Conservation (phyloP, 2,329 filamentous ascomycete genomes). For the Mycosphaerella sp. region DNA sequence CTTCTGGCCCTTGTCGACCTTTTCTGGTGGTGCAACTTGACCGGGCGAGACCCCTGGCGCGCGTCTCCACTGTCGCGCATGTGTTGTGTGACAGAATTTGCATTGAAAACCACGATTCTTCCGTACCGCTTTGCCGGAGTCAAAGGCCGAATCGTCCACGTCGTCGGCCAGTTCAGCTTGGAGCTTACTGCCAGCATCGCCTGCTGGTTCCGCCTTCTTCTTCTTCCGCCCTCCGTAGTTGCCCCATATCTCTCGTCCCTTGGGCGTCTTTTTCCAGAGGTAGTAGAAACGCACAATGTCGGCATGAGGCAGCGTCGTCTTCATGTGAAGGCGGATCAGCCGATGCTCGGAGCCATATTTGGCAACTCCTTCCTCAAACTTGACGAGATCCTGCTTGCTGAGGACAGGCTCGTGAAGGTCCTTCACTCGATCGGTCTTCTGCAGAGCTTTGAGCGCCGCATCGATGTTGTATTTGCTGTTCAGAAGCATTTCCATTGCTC, state of each 20-base stretch:
- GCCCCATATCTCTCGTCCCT: constrained; percentile 83
- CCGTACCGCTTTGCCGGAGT: constrained; percentile 71
- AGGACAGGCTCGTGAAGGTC: constrained; percentile 81
- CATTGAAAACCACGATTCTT: constrained; percentile 83
- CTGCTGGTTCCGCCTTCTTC: constrained; percentile 50
- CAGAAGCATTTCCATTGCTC: constrained; percentile 68
- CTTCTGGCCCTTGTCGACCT: constrained; percentile 54
- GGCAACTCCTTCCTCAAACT: constrained; percentile 82
- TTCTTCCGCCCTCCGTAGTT: constrained; percentile 83
- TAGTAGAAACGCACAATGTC: constrained; percentile 92
- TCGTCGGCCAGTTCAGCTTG: constrained; percentile 90
- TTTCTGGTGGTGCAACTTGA: constrained; percentile 61
- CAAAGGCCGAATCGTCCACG: constrained; percentile 91
- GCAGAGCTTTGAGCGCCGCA: constrained; percentile 62
- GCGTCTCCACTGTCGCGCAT: constrained; percentile 83
- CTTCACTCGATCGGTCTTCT: constrained; percentile 58
- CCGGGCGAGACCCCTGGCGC: constrained; percentile 72
- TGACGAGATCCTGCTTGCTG: constrained; percentile 70
- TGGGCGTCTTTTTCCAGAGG: constrained; percentile 91
- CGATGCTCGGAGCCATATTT: constrained; percentile 90
- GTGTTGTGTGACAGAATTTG: constrained; percentile 80
- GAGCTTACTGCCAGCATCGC: constrained; percentile 63
- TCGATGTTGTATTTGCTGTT: constrained; percentile 64
- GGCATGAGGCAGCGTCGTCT: constrained; percentile 63
- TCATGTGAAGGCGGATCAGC: constrained; percentile 76